phyloP scores from a whole-genome alignment of 2,329 filamentous ascomycete genomes.

The Podosphaera fusca region DNA sequence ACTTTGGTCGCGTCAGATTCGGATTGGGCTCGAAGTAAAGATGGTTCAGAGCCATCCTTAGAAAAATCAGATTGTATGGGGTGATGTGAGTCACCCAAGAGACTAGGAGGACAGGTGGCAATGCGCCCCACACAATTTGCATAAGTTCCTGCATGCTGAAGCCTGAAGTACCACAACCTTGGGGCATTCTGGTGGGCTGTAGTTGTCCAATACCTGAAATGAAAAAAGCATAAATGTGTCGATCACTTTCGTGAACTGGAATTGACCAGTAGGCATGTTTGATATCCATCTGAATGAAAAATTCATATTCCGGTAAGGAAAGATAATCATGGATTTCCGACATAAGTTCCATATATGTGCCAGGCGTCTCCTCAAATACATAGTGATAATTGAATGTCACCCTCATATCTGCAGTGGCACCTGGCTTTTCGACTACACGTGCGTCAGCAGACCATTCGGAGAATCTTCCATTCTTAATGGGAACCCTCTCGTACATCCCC shows the following conservation, averaged over 20 bases:
- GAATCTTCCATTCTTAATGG: conserved; percentile 1
- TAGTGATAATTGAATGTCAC: conserved; percentile 3
- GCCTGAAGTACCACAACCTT: not conserved
- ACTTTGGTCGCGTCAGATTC: not conserved
- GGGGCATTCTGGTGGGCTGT: not conserved
- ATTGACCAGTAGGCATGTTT: not conserved
- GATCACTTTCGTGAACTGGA: not conserved
- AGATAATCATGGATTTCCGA: conserved; percentile 1
- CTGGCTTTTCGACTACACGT: not conserved
- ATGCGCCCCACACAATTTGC: not conserved
- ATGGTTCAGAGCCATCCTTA: not conserved
- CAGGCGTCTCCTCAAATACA: not conserved
- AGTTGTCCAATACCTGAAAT: not conserved
- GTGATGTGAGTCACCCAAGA: not conserved
- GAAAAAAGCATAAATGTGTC: not conserved
- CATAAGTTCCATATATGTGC: not conserved
- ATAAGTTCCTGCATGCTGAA: conserved; percentile 1
- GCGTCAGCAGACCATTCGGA: not conserved
- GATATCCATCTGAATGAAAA: not conserved
- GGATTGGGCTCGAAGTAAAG: not conserved
- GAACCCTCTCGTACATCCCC: not conserved
- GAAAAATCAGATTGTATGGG: not conserved
- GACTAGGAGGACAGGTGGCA: too few relatives aligned
- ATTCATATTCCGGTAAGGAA: not conserved
- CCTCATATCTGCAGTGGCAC: not conserved